Evolutionary conservation across 2,329 filamentous ascomycete genomes (phyloP).

Genomic region (Sporothrix euskadiensis): DNA sequence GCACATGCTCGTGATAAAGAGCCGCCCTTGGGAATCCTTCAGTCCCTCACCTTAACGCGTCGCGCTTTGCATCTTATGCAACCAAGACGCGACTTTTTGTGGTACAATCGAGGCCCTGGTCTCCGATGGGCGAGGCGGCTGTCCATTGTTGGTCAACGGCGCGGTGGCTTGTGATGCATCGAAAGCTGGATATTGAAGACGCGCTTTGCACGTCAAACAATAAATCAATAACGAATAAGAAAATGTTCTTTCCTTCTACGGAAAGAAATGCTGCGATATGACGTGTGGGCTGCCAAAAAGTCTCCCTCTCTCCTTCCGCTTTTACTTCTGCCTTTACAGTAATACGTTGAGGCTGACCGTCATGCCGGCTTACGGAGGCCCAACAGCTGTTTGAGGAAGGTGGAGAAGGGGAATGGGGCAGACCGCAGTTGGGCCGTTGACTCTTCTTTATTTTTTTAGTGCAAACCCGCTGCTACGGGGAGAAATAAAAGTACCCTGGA

Average conservation of each 20-base stretch:
- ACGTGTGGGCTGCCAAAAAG: no score
- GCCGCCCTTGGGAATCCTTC: not conserved
- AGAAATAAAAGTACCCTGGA: not conserved
- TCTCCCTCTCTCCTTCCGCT: no score
- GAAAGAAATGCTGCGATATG: no score
- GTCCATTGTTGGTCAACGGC: not conserved
- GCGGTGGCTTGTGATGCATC: no score
- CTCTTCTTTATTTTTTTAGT: no score
- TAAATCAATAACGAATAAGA: no score
- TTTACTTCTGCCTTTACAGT: no score
- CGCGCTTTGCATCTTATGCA: constrained; percentile 38
- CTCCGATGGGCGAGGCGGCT: constrained; percentile 1
- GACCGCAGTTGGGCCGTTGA: no score
- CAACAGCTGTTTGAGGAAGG: not conserved
- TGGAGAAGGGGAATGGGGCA: not conserved
- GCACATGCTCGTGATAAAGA: not conserved
- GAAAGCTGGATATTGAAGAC: no score
- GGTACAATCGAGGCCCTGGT: constrained; percentile 37
- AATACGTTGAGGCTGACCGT: not conserved
- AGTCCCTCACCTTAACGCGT: constrained; percentile 38
- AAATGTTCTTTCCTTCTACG: no score
- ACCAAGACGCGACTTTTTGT: constrained; percentile 39
- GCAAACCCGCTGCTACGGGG: not conserved
- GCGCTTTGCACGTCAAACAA: no score
- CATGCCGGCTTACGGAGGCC: not conserved